Evolutionary conservation across 2,329 filamentous ascomycete species (phyloP), one percentile per base, ranked within the genome.

Genomic region (Blumeria graminis): DNA sequence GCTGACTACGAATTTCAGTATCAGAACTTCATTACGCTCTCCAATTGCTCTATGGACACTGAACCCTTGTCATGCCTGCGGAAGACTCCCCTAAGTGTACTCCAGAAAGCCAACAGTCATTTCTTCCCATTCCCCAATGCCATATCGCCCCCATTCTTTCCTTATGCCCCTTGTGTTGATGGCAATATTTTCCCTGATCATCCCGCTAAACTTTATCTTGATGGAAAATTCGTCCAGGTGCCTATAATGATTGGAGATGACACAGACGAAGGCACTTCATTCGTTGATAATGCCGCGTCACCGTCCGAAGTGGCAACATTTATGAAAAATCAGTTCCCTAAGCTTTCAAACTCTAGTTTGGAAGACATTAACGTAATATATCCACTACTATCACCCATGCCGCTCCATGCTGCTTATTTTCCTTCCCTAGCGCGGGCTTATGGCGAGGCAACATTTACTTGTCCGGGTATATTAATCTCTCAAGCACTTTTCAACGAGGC

Each of bases 361-460:
- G 33, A 28, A 10, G 28, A 50, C 59, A 57, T 63, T 1, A 66
- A 67, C 4, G 65, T 65, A 53, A 1, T 67, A 67, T 3, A 56
- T 39, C 43, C 55, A 34, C n/a, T 66, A 38, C 74, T 74, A 1
- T 64, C 65, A 7, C 69, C 76, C 61, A 79, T 72, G 66, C 75
- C 77, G 55, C 74, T 78, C 55, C 70, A 69, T 13, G 71, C 72
- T 6, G 75, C 78, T 1, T 77, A 66, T 69, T 3, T 64, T 70
- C 28, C 70, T 70, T 9, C 63, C 76, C 0, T 65, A 72, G 6
- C 39, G 8, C 28, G 33, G n/a, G 54, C 54, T 13, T 55, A 46
- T 35, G 54, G 54, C 28, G 54, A 55, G 18, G 39, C 54, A 14
- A 55, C 39, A 5, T 55, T 55, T 55, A 46, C 39, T 3, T 55